Conservation (phyloP, 257 asterid genomes). For the Solanum dulcamara region DNA sequence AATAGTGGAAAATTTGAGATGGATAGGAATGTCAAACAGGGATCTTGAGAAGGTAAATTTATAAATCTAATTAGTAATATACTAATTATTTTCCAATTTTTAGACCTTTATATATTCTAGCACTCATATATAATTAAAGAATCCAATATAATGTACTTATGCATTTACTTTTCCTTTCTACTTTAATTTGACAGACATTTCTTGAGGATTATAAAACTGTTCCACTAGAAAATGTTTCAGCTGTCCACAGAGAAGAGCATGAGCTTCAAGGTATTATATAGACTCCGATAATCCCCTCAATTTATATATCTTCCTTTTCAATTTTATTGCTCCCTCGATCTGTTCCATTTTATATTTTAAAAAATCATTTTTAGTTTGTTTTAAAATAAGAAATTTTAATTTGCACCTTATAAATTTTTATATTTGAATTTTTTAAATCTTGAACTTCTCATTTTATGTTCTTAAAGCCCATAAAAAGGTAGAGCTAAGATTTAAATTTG, state of each 20-base stretch:
- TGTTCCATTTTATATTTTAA: not conserved
- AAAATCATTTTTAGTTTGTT: not conserved
- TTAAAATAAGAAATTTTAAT: not conserved
- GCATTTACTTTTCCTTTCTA: not conserved
- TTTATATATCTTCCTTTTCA: not conserved
- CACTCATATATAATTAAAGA: no score
- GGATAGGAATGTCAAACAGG: constrained; percentile 38
- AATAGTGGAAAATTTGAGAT: constrained; percentile 47
- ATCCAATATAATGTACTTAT: not conserved
- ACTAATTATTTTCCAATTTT: not conserved
- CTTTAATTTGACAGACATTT: constrained; percentile 10
- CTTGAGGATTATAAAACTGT: constrained; percentile 25
- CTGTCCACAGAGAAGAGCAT: constrained; percentile 9
- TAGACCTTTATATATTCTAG: not conserved
- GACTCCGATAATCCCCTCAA: not conserved
- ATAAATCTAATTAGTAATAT: not conserved
- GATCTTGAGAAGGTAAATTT: constrained; percentile 29
- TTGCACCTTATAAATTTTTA: not conserved
- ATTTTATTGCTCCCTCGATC: not conserved
- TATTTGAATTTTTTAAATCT: not conserved
- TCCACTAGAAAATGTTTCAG: constrained; percentile 21
- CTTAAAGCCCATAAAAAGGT: not conserved
- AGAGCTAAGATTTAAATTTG: not conserved
- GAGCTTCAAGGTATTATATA: constrained; percentile 19
- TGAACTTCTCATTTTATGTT: not conserved